Conservation (phyloP, 768 basidiomycete species). For the Psilocybe sp. region DNA sequence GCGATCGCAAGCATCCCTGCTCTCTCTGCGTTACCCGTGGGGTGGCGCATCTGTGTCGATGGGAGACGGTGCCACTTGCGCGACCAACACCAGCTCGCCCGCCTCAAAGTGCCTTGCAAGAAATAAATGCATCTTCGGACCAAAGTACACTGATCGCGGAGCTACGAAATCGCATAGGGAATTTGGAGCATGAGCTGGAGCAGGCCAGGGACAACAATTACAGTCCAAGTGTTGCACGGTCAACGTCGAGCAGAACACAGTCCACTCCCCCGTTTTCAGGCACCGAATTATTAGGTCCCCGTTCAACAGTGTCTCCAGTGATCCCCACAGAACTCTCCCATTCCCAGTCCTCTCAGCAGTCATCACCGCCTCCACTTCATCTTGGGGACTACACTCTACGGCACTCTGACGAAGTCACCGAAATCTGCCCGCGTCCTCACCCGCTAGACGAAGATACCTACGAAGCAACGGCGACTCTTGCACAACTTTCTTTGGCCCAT, state of each 20-base stretch:
- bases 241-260: slow-evolving; percentile 7
- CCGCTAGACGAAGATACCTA: slow-evolving; percentile 21
- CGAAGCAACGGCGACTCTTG: slow-evolving; percentile 36
- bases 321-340: slow-evolving; percentile 2
- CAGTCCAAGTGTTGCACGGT: slow-evolving; percentile 7
- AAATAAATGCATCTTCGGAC: slow-evolving; percentile 11
- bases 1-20: slow-evolving; percentile 43
- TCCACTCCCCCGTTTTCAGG: slow-evolving; percentile 12
- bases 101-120: slow-evolving; percentile 20
- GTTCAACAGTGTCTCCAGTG: slow-evolving; percentile 6
- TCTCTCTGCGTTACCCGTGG: slow-evolving; percentile 37
- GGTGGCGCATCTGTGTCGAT: slow-evolving; percentile 42
- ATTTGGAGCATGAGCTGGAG: slow-evolving; percentile 22
- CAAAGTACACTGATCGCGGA: slow-evolving; percentile 16
- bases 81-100: slow-evolving; percentile 40
- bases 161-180: slow-evolving; percentile 25
- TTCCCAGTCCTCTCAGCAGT: slow-evolving; percentile 10
- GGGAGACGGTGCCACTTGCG: slow-evolving; percentile 41
- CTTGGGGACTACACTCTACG: neutral
- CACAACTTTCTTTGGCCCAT: slow-evolving; percentile 43
- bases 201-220: slow-evolving; percentile 11
- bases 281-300: slow-evolving; percentile 2
- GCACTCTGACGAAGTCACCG: neutral
- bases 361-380: slow-evolving; percentile 8
- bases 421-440: neutral